Evolutionary conservation across 2,329 filamentous ascomycete genomes (phyloP), one percentile per base, ranked within the genome.

Genomic region (Pseudopyricularia cyperi): DNA sequence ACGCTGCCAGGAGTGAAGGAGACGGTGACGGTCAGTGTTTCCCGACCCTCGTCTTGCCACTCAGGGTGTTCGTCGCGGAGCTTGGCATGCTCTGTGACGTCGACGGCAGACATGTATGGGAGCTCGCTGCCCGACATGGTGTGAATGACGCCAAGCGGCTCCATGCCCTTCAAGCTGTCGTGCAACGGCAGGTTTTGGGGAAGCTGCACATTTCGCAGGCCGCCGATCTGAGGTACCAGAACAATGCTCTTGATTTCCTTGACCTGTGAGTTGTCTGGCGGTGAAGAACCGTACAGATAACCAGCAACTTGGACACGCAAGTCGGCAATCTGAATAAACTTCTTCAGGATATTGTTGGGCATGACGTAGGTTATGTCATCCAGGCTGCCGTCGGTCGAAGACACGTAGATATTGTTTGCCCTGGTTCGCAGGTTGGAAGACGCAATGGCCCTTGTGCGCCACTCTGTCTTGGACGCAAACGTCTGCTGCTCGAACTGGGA

Each of bases 351-450:
- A 66, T 98, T 98, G 79, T 97, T 98, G 1, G 93, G 93, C 88
- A 98, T 96, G 62, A 98, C 87, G 62, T 97, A 98, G 1, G 91
- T 98, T 63, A 87, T 85, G 55, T 95, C 89, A 57, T 93, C 80
- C 52, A 89, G 87, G 58, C 91, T 87, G 28, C 46, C 46, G 64
- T 97, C 93, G 52, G 96, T 89, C 0, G 90, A 93, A 7, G 93
- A 95, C 60, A 98, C 94, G 68, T 97, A 98, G 62, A 98, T 95
- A 69, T 98, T 96, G 77, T 97, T 98, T 49, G 93, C 82, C 58
- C 93, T 79, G 48, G 90, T 96, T 46, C 91, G 85, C 57, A 98
- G 73, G 67, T 98, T 98, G 24, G 90, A 94, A 2, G 93, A 95
- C 8, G 93, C 94, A 63, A 98, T 96, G 32, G 93, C 93, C 58